phyloP scores from a whole-genome alignment of 208 protist genomes.

The Trypanosoma mega region DNA sequence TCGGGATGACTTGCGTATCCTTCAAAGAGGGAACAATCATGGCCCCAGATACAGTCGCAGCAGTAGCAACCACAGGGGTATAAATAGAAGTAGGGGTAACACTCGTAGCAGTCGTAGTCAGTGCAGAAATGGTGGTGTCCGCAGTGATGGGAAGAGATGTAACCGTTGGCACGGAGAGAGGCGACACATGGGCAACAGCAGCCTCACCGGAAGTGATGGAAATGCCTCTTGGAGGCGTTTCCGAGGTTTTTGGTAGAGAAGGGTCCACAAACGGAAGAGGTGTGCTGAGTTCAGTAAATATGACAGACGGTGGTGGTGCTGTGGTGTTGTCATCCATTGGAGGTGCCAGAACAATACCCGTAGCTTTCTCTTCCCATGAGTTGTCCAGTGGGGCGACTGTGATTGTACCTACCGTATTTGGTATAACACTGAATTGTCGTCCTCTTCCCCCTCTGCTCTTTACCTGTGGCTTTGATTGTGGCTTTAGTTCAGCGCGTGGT shows the following conservation, averaged over 20 bases:
- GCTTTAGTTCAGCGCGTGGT: not conserved
- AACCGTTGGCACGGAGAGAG: no score
- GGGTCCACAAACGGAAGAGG: constrained; percentile 1
- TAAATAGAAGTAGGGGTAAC: no score
- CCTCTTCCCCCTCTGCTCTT: not conserved
- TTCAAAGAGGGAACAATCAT: constrained; percentile 27
- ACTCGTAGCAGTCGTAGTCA: no score
- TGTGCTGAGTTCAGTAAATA: constrained; percentile 11
- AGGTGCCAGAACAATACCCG: no score
- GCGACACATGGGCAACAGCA: constrained; percentile 15
- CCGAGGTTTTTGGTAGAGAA: not conserved
- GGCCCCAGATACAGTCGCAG: not conserved
- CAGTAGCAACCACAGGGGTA: no score
- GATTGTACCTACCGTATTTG: no score
- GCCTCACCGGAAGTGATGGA: constrained; percentile 21
- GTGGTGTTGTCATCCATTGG: not conserved
- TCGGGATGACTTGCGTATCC: constrained; percentile 17
- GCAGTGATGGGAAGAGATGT: no score
- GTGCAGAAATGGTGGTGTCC: no score
- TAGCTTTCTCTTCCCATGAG: no score
- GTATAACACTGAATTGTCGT: not conserved
- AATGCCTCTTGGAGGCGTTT: constrained; percentile 6
- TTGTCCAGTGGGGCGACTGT: no score
- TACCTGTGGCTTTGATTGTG: not conserved
- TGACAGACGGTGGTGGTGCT: constrained; percentile 1